phyloP scores from a whole-genome alignment of 2,329 filamentous ascomycete species.

The Alternaria sp. region DNA sequence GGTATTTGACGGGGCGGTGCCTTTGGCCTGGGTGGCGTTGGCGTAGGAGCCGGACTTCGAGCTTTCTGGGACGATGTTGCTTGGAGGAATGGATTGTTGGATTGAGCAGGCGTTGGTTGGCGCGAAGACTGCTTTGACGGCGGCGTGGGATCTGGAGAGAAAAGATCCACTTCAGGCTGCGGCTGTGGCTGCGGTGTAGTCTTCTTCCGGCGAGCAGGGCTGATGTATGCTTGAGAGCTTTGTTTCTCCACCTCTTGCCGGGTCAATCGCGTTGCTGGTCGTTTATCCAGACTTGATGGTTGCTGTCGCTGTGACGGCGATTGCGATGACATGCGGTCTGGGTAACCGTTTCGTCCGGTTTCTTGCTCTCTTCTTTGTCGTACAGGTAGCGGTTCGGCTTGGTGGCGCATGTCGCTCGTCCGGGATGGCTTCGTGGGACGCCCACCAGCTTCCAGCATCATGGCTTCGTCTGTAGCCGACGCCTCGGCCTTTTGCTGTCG shows the following conservation, averaged over 20 bases:
- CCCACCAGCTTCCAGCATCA: slow-evolving; percentile 76
- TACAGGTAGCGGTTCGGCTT: slow-evolving; percentile 27
- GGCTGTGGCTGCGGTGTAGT: slow-evolving; percentile 58
- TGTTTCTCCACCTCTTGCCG: slow-evolving; percentile 80
- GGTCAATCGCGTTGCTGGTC: slow-evolving; percentile 67
- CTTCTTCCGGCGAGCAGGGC: slow-evolving; percentile 81
- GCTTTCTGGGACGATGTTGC: slow-evolving; percentile 32
- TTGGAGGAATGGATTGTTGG: slow-evolving; percentile 50
- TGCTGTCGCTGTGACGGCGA: slow-evolving; percentile 49
- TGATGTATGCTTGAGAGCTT: slow-evolving; percentile 82
- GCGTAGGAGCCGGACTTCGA: slow-evolving; percentile 47
- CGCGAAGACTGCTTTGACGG: slow-evolving; percentile 30
- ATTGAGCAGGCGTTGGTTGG: slow-evolving; percentile 45
- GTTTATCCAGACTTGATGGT: slow-evolving; percentile 36
- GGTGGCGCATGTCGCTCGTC: slow-evolving; percentile 31
- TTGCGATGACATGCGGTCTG: slow-evolving; percentile 48
- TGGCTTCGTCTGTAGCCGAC: slow-evolving; percentile 62
- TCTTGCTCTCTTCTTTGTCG: slow-evolving; percentile 36
- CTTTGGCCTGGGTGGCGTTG: slow-evolving; percentile 54
- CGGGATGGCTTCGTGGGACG: slow-evolving; percentile 57
- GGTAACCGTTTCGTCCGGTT: slow-evolving; percentile 31
- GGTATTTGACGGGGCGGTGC: slow-evolving; percentile 68
- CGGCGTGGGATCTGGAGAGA: slow-evolving; percentile 50
- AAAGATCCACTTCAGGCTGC: slow-evolving; percentile 62
- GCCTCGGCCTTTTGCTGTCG: slow-evolving; percentile 30